Conservation (phyloP, 805 yeast genomes). For the Pichia pseudocactophila region DNA sequence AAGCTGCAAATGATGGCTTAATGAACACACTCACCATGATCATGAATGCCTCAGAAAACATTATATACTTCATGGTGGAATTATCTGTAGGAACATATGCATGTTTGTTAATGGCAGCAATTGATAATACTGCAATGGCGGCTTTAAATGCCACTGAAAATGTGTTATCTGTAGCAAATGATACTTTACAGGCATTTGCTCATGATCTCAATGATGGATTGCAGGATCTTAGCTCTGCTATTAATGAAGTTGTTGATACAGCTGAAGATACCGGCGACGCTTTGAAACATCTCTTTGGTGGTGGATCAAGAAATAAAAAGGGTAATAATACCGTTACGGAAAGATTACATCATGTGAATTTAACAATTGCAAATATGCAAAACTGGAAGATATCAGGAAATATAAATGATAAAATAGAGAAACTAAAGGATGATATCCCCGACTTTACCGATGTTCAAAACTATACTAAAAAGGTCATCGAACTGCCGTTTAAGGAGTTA, state of each 20-base stretch:
- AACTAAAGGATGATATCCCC: slow-evolving; percentile 47
- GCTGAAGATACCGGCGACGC: slow-evolving; percentile 31
- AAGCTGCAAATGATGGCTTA: slow-evolving; percentile 40
- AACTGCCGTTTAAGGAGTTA: slow-evolving; percentile 49
- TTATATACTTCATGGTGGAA: slow-evolving; percentile 59
- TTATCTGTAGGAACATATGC: slow-evolving; percentile 79
- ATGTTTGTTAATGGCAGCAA: slow-evolving; percentile 67
- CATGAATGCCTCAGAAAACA: slow-evolving; percentile 47
- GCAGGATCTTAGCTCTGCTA: slow-evolving; percentile 44
- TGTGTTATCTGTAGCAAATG: slow-evolving; percentile 52
- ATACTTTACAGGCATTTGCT: slow-evolving; percentile 45
- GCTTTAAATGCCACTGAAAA: slow-evolving; percentile 68
- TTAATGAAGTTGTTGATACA: slow-evolving; percentile 47
- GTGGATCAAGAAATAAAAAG: slow-evolving; percentile 29
- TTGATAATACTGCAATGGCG: slow-evolving; percentile 62
- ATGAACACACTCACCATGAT: slow-evolving; percentile 35
- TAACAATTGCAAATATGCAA: slow-evolving; percentile 47
- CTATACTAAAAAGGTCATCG: slow-evolving; percentile 44
- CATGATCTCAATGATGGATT: slow-evolving; percentile 60
- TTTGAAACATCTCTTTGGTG: slow-evolving; percentile 46
- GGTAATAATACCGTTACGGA: slow-evolving; percentile 25
- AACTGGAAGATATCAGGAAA: slow-evolving; percentile 57
- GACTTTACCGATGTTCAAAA: slow-evolving; percentile 57
- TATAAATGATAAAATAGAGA: slow-evolving; percentile 48
- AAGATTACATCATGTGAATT: slow-evolving; percentile 39